A percentile compares a stretch with the other conserved stretches of the same genome.
phyloP scores from a whole-genome alignment of 2,329 filamentous ascomycete species.

The Verticillium longisporum region DNA sequence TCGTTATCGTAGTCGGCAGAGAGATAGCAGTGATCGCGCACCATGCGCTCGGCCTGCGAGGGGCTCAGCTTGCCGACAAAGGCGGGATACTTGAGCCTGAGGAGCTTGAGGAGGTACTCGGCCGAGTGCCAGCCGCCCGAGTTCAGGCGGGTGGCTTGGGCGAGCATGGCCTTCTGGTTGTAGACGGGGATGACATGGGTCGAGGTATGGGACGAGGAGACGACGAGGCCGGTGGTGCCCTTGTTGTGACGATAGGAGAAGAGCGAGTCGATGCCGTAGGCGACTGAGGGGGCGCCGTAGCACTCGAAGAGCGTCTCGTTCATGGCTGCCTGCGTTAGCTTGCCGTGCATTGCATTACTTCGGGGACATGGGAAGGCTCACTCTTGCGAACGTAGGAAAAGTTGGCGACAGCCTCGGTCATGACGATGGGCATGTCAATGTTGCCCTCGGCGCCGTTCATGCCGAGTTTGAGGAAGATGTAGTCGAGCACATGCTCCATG shows the following conservation, averaged over 20 bases:
- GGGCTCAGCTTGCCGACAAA: constrained; percentile 82
- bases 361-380: constrained; percentile 25
- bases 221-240: constrained; percentile 77
- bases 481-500: constrained; percentile 91
- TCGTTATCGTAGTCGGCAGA: constrained; percentile 79
- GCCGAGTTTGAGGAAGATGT: constrained; percentile 89
- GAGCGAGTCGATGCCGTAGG: constrained; percentile 92
- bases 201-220: constrained; percentile 87
- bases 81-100: constrained; percentile 84
- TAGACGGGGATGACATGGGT: constrained; percentile 94
- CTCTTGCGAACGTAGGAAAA: constrained; percentile 82
- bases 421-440: constrained; percentile 81
- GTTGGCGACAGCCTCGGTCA: constrained; percentile 95
- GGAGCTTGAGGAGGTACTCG: constrained; percentile 85
- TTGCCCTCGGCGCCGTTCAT: constrained; percentile 68
- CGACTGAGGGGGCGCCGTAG: constrained; percentile 82
- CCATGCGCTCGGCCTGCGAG: constrained; percentile 80
- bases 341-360: too few species aligned
- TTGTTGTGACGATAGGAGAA: constrained; percentile 94
- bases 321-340: constrained; percentile 60
- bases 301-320: constrained; percentile 96
- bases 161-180: constrained; percentile 75
- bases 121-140: constrained; percentile 90
- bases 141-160: constrained; percentile 81
- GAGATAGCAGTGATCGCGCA: constrained; percentile 85